phyloP scores from a whole-genome alignment of 208 protist genomes.

The Acanthamoeba royreba region DNA sequence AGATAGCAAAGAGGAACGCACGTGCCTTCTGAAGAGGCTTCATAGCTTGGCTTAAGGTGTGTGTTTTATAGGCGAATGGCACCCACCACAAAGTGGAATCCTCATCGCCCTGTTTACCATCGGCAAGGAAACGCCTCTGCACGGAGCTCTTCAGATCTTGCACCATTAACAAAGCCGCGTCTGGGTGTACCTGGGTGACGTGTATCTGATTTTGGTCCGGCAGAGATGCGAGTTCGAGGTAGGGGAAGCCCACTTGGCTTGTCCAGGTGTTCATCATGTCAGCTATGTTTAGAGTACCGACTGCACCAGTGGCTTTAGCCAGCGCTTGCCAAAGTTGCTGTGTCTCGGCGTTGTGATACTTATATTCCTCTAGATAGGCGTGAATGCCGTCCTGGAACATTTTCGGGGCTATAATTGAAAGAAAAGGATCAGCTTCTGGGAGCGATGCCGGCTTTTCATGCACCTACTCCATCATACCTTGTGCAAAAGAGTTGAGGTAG shows the following conservation, averaged over 20 bases:
- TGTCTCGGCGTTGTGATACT: constrained; percentile 90
- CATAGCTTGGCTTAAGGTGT: not conserved
- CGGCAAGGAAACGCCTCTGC: not conserved
- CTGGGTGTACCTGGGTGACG: not conserved
- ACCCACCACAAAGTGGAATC: not conserved
- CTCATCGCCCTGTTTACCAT: not conserved
- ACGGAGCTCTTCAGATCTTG: too few relatives aligned
- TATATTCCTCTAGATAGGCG: constrained; percentile 74
- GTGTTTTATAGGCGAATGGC: not conserved
- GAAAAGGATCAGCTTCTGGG: too few relatives aligned
- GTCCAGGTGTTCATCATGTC: constrained; percentile 90
- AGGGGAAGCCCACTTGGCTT: constrained; percentile 84
- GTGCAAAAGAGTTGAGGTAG: not conserved
- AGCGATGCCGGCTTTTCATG: not conserved
- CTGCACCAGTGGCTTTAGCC: constrained; percentile 78
- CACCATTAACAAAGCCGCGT: too few relatives aligned
- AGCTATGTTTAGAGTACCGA: constrained; percentile 57
- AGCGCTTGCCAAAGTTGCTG: constrained; percentile 91
- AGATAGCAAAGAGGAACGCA: not conserved
- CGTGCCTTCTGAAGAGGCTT: not conserved
- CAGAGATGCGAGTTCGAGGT: not conserved
- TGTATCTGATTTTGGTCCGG: not conserved
- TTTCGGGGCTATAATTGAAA: not conserved
- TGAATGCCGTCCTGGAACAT: not conserved
- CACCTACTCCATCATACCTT: not conserved